Percentiles rank a stretch among this genome's conserved stretches.
These are phyloP conservation scores for Pseudogymnoascus sp. DNA, from an alignment of 2,329 filamentous ascomycete genomes.

Conservation along the genomic window DNA sequence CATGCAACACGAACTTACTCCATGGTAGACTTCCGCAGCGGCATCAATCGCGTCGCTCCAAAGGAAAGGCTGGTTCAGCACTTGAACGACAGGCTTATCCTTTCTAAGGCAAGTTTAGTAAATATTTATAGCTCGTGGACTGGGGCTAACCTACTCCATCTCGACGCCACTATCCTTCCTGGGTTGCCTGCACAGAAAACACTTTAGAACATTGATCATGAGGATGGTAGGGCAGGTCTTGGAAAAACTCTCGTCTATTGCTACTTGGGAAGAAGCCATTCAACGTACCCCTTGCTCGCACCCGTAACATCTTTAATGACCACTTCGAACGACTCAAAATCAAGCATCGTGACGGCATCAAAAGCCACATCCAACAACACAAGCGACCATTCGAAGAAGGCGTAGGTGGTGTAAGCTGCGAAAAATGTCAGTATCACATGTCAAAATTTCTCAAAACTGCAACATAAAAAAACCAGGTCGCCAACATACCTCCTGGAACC, in stretches of 20 bases:
- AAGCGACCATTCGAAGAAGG: constrained; percentile 95
- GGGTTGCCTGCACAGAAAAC: constrained; percentile 30
- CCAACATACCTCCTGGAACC: constrained; percentile 71
- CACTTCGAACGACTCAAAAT: constrained; percentile 85
- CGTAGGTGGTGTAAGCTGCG: constrained; percentile 89
- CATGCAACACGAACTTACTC: constrained; percentile 46
- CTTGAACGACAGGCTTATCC: constrained; percentile 58
- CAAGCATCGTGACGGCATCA: constrained; percentile 86
- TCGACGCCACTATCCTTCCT: constrained; percentile 47
- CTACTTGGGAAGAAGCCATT: constrained; percentile 92
- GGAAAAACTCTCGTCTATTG: constrained; percentile 42
- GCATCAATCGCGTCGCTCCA: constrained; percentile 71
- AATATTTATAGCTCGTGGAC: constrained; percentile 20
- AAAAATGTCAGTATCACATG: constrained; percentile 19
- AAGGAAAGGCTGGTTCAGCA: constrained; percentile 65
- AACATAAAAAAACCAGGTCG: not conserved
- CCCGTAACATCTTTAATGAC: constrained; percentile 84
- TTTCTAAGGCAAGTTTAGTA: constrained; percentile 48
- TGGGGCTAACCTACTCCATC: constrained; percentile 57
- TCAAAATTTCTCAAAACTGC: not conserved
- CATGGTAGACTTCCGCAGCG: constrained; percentile 82
- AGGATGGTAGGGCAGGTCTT: constrained; percentile 19
- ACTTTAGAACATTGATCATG: constrained; percentile 23
- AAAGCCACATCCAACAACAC: constrained; percentile 94
- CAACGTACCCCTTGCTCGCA: constrained; percentile 95